Base-by-base conservation (phyloP, 768 basidiomycete species). In the Lactarius hatsudake region DNA sequence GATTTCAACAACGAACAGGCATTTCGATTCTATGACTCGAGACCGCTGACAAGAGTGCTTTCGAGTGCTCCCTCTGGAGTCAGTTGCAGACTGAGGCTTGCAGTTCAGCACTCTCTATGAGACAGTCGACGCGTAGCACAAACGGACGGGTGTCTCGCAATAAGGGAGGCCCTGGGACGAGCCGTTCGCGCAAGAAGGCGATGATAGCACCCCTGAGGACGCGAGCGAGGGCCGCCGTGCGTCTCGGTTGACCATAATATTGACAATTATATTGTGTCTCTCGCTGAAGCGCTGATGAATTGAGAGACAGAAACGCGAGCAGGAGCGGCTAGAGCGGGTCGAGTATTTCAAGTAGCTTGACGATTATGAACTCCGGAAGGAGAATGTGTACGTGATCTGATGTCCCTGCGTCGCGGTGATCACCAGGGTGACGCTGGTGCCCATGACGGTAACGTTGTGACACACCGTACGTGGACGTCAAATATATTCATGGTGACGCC, bases 301-400 rank as follows among this genome's bases (percentile, higher is more conserved):
- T 12, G 53, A 26, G 13, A 20, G 42, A 17, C 42, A 71, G 71
- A 40, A 32, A 23, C 71, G 71, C 7, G n/a, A n/a, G n/a, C n/a
- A n/a, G n/a, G n/a, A n/a, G n/a, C n/a, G 61, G 8, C 18, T n/a
- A 60, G 61, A 62, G 51, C 65, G 69, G 17, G 40, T 67, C n/a
- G 65, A 70, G 30, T 71, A 70, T 60, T 71, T 71, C 65, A 71
- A 61, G 71, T 40, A 67, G 32, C 69, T 70, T 13, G 71, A 71
- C 5, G 63, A 58, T 28, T 71, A 71, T 53, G 23, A 64, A 23
- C 59, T 70, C 3, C 65, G 48, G 17, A 67, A 70, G 60, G 71
- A 71, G 65, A 63, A 67, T 13, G 71, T 71, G 20, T 71, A 71
- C 59, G 65, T 71, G 43, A 58, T 71, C 48, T 30, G 30, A n/a